Evolutionary conservation across 768 basidiomycete species (phyloP).

Genomic region (Tricholoma hemisulphureum): DNA sequence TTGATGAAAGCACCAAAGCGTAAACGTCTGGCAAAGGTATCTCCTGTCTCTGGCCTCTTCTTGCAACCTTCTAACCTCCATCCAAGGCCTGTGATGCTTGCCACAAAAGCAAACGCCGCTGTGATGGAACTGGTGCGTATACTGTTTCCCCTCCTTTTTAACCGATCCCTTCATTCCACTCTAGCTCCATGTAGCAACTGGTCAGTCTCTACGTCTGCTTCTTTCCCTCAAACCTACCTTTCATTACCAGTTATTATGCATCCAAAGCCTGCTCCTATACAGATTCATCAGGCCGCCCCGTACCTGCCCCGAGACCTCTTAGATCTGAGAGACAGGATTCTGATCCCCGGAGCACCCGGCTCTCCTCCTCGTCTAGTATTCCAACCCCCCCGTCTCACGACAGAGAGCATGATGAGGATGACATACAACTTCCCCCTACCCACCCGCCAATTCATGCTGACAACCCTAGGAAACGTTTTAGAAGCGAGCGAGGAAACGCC

Average conservation of each 20-base stretch:
- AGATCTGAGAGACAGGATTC: constrained; percentile 41
- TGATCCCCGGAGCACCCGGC: constrained; percentile 13
- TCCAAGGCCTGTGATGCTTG: constrained; percentile 73
- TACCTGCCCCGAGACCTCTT: constrained; percentile 63
- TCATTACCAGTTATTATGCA: constrained; percentile 63
- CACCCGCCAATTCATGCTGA: constrained; percentile 8
- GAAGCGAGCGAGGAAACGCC: constrained; percentile 40
- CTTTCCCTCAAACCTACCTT: constrained; percentile 11
- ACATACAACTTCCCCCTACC: constrained; percentile 32
- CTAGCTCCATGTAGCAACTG: constrained; percentile 81
- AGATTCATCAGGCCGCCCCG: constrained; percentile 74
- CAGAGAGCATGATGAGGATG: constrained; percentile 36
- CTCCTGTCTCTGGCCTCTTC: constrained; percentile 2
- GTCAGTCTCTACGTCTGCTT: constrained; percentile 34
- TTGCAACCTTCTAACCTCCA: constrained; percentile 12
- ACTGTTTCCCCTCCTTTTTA: constrained; percentile 9
- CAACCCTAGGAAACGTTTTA: constrained; percentile 48
- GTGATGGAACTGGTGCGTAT: constrained; percentile 72
- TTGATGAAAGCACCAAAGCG: constrained; percentile 52
- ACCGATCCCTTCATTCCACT: constrained; percentile 14
- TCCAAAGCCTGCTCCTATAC: constrained; percentile 81
- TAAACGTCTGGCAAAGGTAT: constrained; percentile 55
- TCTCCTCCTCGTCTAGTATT: constrained; percentile 21
- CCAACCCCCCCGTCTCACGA: constrained; percentile 26
- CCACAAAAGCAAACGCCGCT: constrained; percentile 81